Evolutionary conservation across 106 monocot genomes (phyloP), one percentile per base, ranked within the genome.

Genomic region (Posidonia australis): DNA sequence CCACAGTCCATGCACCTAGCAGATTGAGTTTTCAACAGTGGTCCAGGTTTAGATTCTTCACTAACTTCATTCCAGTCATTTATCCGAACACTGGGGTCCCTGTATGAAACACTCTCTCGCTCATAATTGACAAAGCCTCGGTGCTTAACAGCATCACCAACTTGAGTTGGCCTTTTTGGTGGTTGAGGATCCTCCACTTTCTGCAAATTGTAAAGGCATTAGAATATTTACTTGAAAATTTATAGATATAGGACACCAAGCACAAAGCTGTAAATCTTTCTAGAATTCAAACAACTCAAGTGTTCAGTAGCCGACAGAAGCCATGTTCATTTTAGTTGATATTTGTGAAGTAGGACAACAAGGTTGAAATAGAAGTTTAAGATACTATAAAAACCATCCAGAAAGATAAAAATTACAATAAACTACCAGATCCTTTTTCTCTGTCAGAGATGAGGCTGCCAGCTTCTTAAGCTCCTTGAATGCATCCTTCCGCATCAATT

Each of bases 1-100:
- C 96, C 96, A 69, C 96, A 96, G 68, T 96, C 94, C 94, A 94
- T 94, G 76, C 94, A 94, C 44, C 94, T 84, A 61, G 94, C 94
- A 46, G 94, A 94, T 51, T 94, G 94, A 6, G 94, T 94, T 62
- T 84, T 86, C 62, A 94, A 62, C 46, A 94, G 60, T 22, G 96
- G 77, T 10, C 96, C 90, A 46, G 90, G 87, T 27, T 80, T 84
- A 55, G 75, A 81, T 70, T 87, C 84, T 18, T 79, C 77, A 45
- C 82, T 77, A 72, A 96, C 96, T 74, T 96, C 96, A 29, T 90
- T 77, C 90, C 89, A 96, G 52, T 96, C 96, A 71, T 75, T 74
- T 18, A 90, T 83, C 65, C 96, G 63, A 14, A 16, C 49, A 74
- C 67, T 72, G 44, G 87, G 96, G 52, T 96, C 82, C 53, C 96